Evolutionary conservation across 2,329 filamentous ascomycete species (phyloP), one percentile per base, ranked within the genome.

Genomic region (Corniculantispora saksenae): DNA sequence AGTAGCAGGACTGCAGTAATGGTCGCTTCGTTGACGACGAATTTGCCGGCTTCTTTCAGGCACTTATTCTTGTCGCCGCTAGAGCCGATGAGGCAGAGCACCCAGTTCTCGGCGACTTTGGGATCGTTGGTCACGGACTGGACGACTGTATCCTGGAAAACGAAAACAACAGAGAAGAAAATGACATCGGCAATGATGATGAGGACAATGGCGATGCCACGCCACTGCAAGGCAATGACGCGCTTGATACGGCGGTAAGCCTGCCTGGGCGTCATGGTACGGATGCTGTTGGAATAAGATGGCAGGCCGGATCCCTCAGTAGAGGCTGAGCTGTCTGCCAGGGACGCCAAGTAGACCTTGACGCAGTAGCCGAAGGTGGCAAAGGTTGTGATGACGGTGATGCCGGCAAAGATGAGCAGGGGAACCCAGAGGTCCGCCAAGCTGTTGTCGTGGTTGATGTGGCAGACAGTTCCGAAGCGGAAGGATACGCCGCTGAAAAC

Each of bases 141-240:
- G 15, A 91, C 84, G 25, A 91, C 85, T 70, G 90, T 90, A 77
- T 97, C 91, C 73, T 97, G 86, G 74, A 92, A 92, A 57, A 98
- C 90, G 74, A 98, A 98, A 63, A 97, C 86, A 54, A 97, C 83
- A 2, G 94, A 90, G 78, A 98, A 97, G 83, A 97, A 97, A 72
- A 97, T 89, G 67, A 98, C 93, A 75, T 98, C 94, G 66, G 88
- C 86, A 65, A 97, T 86, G 70, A 98, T 97, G 74, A 97, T 90
- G 61, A 96, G 82, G 17, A 97, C 93, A 67, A 98, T 92, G 51
- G 89, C 87, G 66, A 97, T 94, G 53, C 94, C 94, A 70, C 94
- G 87, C 95, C 95, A 99, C 77, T 99, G 95, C 4, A 98, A 86
- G 74, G 91, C 88, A 45, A 99, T 86, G 21, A 98, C 93, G 70